Evolutionary conservation across 2,329 filamentous ascomycete species (phyloP), one percentile per base, ranked within the genome.

Genomic region (Blumeriella jaapii): DNA sequence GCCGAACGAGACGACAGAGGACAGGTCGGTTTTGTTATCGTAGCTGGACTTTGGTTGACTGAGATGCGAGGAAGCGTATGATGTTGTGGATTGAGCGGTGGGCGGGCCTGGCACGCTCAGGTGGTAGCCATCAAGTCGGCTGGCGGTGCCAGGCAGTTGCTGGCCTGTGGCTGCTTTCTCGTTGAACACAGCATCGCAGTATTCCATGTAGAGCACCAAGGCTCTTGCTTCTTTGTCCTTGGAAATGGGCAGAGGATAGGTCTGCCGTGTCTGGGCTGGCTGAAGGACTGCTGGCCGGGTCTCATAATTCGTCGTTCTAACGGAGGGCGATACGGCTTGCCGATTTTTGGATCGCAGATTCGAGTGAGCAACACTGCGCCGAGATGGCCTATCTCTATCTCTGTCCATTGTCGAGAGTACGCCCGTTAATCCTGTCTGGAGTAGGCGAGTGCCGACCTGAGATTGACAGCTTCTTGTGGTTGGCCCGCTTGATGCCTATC

Each of bases 1-100:
- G 6, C 45, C 41, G 17, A 55, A 53, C 7, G 49, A 51, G 14
- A 55, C 45, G 11, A 55, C 46, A 1, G 51, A 53, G 7, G 49
- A 52, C 3, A 41, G 25, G 22, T 54, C 51, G 9, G 48, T 51
- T 7, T 26, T 32, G 1, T 19, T 35, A 18, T 39, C 47, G 36
- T 41, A 42, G 5, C 26, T 23, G 6, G 44, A 45, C 3, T 36
- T 41, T 32, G 42, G 36, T 26, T 37, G 34, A 10, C 37, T 44
- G 8, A 31, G 37, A 18, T 23, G 37, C 13, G 45, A 46, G 7
- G 50, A 49, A 16, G 38, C 29, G 14, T 18, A 36, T 1, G 50
- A 50, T 8, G 46, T 42, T 5, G 36, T 34, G 11, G 50, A 54
- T 6, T 32, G 34, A 14, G 49, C 37, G 16, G 39, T 40, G 3